Evolutionary conservation across 345 rosid genomes (phyloP).

Genomic region (Moringa oleifera): DNA sequence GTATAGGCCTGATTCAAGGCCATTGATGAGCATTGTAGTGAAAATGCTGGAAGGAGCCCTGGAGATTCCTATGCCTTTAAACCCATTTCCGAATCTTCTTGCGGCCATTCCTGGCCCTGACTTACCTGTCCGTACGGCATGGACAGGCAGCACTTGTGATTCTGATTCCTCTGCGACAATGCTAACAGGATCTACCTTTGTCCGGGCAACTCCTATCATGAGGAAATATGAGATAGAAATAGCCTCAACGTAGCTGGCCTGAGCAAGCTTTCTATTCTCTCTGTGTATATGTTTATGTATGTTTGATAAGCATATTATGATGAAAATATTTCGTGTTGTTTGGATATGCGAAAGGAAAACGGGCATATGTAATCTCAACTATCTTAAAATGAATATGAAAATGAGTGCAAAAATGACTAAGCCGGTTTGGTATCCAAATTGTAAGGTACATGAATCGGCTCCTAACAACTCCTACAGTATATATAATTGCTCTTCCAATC

Average conservation of each 20-base stretch:
- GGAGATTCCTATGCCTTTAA: constrained; percentile 14
- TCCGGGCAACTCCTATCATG: constrained; percentile 14
- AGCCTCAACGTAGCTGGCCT: neutral
- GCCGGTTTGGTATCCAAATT: no score
- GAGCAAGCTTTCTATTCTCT: no score
- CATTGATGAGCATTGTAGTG: constrained; percentile 29
- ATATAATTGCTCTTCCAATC: no score
- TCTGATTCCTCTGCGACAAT: constrained; percentile 1
- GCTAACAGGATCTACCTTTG: neutral
- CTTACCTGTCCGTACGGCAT: neutral
- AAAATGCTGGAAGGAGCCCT: constrained; percentile 31
- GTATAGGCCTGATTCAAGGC: constrained; percentile 26
- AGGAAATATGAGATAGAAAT: constrained; percentile 19
- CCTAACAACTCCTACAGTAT: no score
- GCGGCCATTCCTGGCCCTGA: neutral
- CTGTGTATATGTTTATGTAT: no score
- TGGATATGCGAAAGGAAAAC: no score
- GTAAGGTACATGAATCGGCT: no score
- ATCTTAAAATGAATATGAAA: no score
- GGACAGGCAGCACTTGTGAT: neutral
- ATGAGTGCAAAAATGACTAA: no score
- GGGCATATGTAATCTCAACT: no score
- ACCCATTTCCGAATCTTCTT: constrained; percentile 9
- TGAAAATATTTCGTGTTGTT: no score
- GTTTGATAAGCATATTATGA: no score